Evolutionary conservation across 495 filamentous ascomycete species (phyloP).

Genomic region (Parmelia sp.): DNA sequence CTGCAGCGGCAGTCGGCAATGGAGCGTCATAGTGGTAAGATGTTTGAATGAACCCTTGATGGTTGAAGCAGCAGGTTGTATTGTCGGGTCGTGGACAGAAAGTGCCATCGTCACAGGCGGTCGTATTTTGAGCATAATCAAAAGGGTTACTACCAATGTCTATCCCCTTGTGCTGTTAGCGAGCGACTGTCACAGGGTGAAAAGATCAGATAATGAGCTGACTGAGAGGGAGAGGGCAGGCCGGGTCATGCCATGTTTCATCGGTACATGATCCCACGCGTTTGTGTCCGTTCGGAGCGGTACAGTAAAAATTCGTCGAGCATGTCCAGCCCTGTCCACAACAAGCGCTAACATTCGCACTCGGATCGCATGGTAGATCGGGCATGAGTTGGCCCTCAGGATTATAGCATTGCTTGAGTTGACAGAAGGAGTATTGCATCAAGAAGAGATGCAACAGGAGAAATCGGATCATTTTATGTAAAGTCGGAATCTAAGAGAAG

Average conservation of each 20-base stretch:
- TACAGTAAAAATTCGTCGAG: slow-evolving; percentile 2
- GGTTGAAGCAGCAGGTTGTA: slow-evolving; percentile 5
- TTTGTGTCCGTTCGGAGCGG: background rate
- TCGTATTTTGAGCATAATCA: background rate
- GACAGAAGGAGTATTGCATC: background rate
- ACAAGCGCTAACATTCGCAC: slow-evolving; percentile 13
- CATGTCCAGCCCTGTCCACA: slow-evolving; percentile 9
- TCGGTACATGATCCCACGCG: slow-evolving; percentile 8
- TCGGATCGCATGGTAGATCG: slow-evolving; percentile 12
- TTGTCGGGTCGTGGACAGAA: background rate
- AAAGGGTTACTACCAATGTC: background rate
- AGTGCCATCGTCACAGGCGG: slow-evolving; percentile 1
- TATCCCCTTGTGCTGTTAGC: background rate
- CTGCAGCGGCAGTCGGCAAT: slow-evolving; percentile 1
- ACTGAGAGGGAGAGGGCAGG: slow-evolving; percentile 3
- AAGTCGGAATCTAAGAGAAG: too few relatives aligned
- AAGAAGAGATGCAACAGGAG: background rate
- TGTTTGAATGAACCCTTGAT: background rate
- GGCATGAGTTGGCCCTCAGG: background rate
- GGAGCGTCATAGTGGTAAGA: slow-evolving; percentile 1
- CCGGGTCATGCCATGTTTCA: slow-evolving; percentile 1
- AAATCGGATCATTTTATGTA: slow-evolving; percentile 1
- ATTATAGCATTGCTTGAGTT: slow-evolving; percentile 5
- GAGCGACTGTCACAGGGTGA: background rate
- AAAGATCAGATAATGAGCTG: background rate